phyloP scores from a whole-genome alignment of 805 yeast genomes.

The Lipomyces lipofer region DNA sequence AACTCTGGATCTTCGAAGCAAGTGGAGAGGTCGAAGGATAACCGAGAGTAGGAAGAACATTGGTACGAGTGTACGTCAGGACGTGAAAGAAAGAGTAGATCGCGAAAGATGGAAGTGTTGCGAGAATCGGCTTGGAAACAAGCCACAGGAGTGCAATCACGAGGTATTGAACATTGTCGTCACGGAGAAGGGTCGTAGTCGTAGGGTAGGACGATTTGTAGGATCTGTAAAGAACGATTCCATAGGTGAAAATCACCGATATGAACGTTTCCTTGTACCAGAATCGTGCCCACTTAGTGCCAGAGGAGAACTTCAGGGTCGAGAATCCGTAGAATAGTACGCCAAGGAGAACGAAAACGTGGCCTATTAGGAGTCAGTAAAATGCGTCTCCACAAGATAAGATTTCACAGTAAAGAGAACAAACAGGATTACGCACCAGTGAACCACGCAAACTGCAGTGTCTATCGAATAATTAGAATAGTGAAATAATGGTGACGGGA shows the following conservation, averaged over 20 bases:
- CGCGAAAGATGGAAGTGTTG: constrained; percentile 71
- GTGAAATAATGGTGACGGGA: not conserved
- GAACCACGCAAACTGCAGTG: constrained; percentile 78
- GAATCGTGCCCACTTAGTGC: constrained; percentile 41
- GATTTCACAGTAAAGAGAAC: not conserved
- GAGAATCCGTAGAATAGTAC: constrained; percentile 45
- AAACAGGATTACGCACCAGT: constrained; percentile 36
- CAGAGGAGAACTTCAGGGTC: constrained; percentile 36
- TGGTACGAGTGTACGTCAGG: constrained; percentile 65
- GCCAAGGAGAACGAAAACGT: constrained; percentile 49
- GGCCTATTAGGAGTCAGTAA: constrained; percentile 48
- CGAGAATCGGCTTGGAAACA: constrained; percentile 57
- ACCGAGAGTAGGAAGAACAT: constrained; percentile 64
- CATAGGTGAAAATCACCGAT: constrained; percentile 71
- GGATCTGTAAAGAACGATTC: constrained; percentile 69
- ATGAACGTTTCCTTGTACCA: constrained; percentile 63
- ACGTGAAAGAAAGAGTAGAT: constrained; percentile 82
- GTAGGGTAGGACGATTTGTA: constrained; percentile 37
- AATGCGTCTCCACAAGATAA: too few relatives aligned
- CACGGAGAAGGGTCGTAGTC: constrained; percentile 44
- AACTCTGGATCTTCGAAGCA: constrained; percentile 42
- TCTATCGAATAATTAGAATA: constrained; percentile 2
- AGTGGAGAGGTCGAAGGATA: constrained; percentile 37
- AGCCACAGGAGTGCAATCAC: constrained; percentile 54
- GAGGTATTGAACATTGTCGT: constrained; percentile 77